Percentiles rank a stretch among this genome's conserved stretches.
Conservation (phyloP, 1,139 yeast genomes). For the Tardiomyces blankii region DNA sequence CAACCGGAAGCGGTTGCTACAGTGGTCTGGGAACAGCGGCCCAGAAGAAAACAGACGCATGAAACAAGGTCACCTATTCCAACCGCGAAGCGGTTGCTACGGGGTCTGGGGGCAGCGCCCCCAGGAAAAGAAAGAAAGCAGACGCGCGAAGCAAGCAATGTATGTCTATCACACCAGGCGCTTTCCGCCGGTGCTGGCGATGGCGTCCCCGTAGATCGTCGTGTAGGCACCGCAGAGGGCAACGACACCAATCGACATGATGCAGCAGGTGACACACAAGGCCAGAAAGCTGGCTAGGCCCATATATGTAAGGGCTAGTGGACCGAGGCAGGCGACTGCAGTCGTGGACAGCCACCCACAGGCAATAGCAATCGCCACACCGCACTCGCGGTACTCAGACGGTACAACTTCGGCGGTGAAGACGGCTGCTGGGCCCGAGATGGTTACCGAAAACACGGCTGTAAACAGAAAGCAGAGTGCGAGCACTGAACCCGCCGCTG, state of each 20-base stretch:
- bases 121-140: too few relatives aligned
- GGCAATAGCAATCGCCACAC: neutral
- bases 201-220: too few relatives aligned
- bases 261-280: neutral
- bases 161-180: too few relatives aligned
- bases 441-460: neutral
- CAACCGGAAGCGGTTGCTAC: too few relatives aligned
- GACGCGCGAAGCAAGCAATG: too few relatives aligned
- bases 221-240: neutral
- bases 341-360: neutral
- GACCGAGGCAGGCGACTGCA: neutral
- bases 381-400: neutral
- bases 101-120: too few relatives aligned
- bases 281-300: neutral
- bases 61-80: too few relatives aligned
- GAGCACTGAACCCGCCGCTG: neutral
- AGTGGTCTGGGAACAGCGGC: too few relatives aligned
- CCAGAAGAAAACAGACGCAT: too few relatives aligned
- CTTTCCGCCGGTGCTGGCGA: too few relatives aligned
- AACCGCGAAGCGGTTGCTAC: too few relatives aligned
- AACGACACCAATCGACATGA: neutral
- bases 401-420: neutral
- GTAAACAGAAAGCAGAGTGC: neutral
- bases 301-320: neutral
- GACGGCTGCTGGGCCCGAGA: neutral